Evolutionary conservation across 306 rosid species (phyloP).

Genomic region (Vigna unguiculata): DNA sequence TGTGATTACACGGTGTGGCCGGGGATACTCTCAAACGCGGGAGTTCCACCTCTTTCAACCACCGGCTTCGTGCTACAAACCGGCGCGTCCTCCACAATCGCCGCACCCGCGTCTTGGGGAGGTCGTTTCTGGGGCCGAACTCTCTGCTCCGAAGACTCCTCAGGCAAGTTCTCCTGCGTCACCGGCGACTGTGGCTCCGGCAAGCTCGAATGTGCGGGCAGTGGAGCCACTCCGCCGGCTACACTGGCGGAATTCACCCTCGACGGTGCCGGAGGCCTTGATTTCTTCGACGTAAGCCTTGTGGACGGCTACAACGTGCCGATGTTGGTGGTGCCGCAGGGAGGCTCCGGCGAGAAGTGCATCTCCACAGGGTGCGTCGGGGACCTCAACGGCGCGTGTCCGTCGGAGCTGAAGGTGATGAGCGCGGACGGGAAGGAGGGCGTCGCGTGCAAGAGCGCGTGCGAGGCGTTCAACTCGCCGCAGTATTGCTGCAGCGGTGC

Average conservation of each 20-base stretch:
- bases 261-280: constrained; percentile 74
- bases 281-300: constrained; percentile 84
- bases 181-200: constrained; percentile 91
- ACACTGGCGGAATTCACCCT: constrained; percentile 85
- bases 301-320: constrained; percentile 92
- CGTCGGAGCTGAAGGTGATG: constrained; percentile 70
- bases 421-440: constrained; percentile 47
- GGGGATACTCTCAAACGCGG: constrained; percentile 81
- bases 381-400: constrained; percentile 79
- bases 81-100: constrained; percentile 55
- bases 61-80: constrained; percentile 76
- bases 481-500: constrained; percentile 85
- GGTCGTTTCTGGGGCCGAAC: constrained; percentile 97
- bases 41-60: constrained; percentile 63
- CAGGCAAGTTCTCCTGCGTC: constrained; percentile 82
- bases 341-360: constrained; percentile 71
- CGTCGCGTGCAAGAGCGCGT: constrained; percentile 88
- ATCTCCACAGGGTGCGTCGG: constrained; percentile 66
- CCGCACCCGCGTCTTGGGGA: constrained; percentile 76
- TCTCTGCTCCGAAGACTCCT: constrained; percentile 67
- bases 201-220: constrained; percentile 70
- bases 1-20: constrained; percentile 94
- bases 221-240: constrained; percentile 81
- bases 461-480: constrained; percentile 71
- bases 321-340: constrained; percentile 69